A percentile compares a stretch with the other conserved stretches of the same genome.
Conservation (phyloP, 1,139 yeast species). For the Spathaspora sp. region DNA sequence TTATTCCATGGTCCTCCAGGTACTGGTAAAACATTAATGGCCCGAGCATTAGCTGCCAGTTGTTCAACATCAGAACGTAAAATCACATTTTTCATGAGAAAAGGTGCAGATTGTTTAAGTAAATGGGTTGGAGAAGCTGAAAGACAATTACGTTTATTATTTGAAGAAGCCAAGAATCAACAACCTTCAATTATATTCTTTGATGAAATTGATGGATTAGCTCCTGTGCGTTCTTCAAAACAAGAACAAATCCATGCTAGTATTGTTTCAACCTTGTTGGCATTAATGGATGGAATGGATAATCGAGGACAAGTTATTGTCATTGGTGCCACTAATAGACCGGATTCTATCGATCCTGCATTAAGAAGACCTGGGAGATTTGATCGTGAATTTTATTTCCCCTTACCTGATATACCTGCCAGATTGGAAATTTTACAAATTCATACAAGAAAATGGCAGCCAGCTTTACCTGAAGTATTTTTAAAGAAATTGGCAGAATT, state of each 20-base stretch:
- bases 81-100: constrained; percentile 95
- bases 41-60: constrained; percentile 94
- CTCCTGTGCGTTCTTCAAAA: constrained; percentile 94
- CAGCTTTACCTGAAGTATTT: constrained; percentile 60
- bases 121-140: constrained; percentile 99
- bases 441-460: constrained; percentile 89
- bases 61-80: constrained; percentile 81
- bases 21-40: constrained; percentile 98
- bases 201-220: constrained; percentile 97
- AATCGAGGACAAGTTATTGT: constrained; percentile 95
- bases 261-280: constrained; percentile 89
- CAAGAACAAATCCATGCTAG: constrained; percentile 99
- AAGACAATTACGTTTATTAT: constrained; percentile 81
- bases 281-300: constrained; percentile 99
- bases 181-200: constrained; percentile 95
- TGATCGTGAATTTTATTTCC: constrained; percentile 95
- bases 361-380: constrained; percentile 96
- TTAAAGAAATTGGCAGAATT: constrained; percentile 67
- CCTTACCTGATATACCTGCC: constrained; percentile 82
- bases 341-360: constrained; percentile 97
- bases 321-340: constrained; percentile 97
- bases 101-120: constrained; percentile 95
- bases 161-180: constrained; percentile 94
- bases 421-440: constrained; percentile 76
- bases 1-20: constrained; percentile 99